Evolutionary conservation across 805 yeast genomes (phyloP), one percentile per base, ranked within the genome.

Genomic region (Metschnikowia dekortorum): DNA sequence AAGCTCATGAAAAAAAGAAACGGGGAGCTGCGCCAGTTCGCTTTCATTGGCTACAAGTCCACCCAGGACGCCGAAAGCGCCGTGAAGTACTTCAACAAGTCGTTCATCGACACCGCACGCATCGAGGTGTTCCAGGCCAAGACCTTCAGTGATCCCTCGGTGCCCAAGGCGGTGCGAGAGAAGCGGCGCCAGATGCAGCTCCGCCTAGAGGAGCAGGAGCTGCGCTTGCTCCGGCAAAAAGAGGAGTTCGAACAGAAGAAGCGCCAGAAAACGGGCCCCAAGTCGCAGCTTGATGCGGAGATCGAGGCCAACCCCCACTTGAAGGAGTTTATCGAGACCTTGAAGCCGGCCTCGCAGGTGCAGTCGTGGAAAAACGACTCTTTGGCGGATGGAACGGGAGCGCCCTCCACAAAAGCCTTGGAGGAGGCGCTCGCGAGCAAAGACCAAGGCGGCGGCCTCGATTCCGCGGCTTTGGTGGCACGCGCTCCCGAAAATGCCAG

Each of bases 1-100:
- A 89, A 87, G 66, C 74, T 94, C 35, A 80, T 90, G 79, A 85
- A 80, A 60, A 88, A 85, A 56, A 76, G 85, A 58, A 82, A 81
- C 57, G 99, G 99, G 28, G 86, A 85, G 61, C 87, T 96, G 8
- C 81, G 99, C 68, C 76, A 95, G 59, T 94, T 94, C 74, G 98
- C 96, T 6, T 94, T 94, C 61, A 74, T 94, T 46, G 99, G 99
- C 0, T 94, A 80, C 67, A 84, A 82, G 60, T 74, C 82, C n/a
- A 74, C 69, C 16, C 76, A 70, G 10, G 96, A 87, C 60, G 98
- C 99, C 1, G 80, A 76, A 45, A 78, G 74, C 41, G 96, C 97
- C 0, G 92, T 84, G 6, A 75, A 71, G 44, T 89, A 79, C 66
- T 91, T 86, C 67, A 75, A 94, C 68, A 76, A 79, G 7, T 80